These are phyloP conservation scores for Pilatotrama ljubarskyi DNA, from an alignment of 768 basidiomycete genomes.

Conservation along the genomic window DNA sequence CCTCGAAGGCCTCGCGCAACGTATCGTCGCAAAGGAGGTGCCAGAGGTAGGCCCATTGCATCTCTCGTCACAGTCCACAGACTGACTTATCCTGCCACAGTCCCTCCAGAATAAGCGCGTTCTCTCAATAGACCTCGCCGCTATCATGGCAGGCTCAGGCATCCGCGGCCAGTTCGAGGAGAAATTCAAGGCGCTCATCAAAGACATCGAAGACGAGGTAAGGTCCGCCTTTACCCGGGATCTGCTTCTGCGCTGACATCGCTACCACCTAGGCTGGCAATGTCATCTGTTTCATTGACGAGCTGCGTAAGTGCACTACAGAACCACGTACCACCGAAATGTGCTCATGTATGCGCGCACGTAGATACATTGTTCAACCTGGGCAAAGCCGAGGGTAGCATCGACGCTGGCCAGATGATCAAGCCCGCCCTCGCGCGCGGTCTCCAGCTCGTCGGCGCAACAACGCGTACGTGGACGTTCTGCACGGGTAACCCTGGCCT, in stretches of 20 bases:
- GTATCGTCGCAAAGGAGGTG: conserved; percentile 87
- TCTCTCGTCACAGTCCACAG: neutral
- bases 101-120: conserved; percentile 88
- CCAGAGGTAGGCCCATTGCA: conserved; percentile 62
- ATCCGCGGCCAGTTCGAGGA: conserved; percentile 93
- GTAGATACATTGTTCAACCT: conserved; percentile 81
- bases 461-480: conserved; percentile 61
- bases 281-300: conserved; percentile 92
- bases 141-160: conserved; percentile 86
- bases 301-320: conserved; percentile 68
- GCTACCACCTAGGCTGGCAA: conserved; percentile 48
- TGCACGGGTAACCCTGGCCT: neutral
- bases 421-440: conserved; percentile 89
- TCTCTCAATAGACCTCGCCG: conserved; percentile 79
- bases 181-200: conserved; percentile 88
- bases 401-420: conserved; percentile 93
- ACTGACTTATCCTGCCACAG: conserved; percentile 37
- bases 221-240: conserved; percentile 13
- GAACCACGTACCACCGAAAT: neutral
- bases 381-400: conserved; percentile 88
- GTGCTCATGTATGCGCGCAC: neutral
- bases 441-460: conserved; percentile 86
- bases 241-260: neutral
- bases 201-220: conserved; percentile 85
- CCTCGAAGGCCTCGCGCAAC: conserved; percentile 82